Evolutionary conservation across 495 filamentous ascomycete species (phyloP).

Genomic region (Aspergillus cristatus): DNA sequence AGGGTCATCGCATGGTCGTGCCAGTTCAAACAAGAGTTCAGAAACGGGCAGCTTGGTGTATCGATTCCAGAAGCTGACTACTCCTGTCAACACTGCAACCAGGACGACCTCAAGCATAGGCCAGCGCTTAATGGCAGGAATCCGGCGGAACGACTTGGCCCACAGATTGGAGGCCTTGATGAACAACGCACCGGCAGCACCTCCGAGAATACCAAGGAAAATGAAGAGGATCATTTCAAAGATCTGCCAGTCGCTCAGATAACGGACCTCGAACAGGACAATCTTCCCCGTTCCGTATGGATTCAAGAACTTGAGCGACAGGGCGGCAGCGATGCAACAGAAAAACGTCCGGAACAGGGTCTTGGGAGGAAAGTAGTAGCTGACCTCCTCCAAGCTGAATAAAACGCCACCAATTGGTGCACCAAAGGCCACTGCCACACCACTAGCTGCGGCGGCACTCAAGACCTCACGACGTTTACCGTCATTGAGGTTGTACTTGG

Average conservation of each 20-base stretch:
- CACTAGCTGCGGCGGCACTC: conserved; percentile 83
- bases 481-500: conserved; percentile 90
- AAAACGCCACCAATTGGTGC: conserved; percentile 89
- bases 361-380: conserved; percentile 97
- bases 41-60: conserved; percentile 84
- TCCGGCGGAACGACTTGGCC: conserved; percentile 80
- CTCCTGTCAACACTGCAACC: conserved; percentile 75
- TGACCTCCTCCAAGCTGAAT: conserved; percentile 91
- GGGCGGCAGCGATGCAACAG: conserved; percentile 85
- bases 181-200: conserved; percentile 78
- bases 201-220: conserved; percentile 74
- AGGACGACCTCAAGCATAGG: conserved; percentile 82
- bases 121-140: conserved; percentile 68
- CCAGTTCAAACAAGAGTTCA: conserved; percentile 82
- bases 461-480: conserved; percentile 85
- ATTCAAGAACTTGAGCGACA: conserved; percentile 89
- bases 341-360: conserved; percentile 97
- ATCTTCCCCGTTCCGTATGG: conserved; percentile 96
- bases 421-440: conserved; percentile 91
- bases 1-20: conserved; percentile 64
- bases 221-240: conserved; percentile 87
- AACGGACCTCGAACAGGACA: conserved; percentile 90
- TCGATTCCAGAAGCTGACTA: conserved; percentile 87
- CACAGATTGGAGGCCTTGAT: conserved; percentile 90
- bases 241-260: conserved; percentile 85